A percentile compares a stretch with the other conserved stretches of the same genome.
phyloP scores from a whole-genome alignment of 2,329 filamentous ascomycete genomes.

The Falciphora oryzae region DNA sequence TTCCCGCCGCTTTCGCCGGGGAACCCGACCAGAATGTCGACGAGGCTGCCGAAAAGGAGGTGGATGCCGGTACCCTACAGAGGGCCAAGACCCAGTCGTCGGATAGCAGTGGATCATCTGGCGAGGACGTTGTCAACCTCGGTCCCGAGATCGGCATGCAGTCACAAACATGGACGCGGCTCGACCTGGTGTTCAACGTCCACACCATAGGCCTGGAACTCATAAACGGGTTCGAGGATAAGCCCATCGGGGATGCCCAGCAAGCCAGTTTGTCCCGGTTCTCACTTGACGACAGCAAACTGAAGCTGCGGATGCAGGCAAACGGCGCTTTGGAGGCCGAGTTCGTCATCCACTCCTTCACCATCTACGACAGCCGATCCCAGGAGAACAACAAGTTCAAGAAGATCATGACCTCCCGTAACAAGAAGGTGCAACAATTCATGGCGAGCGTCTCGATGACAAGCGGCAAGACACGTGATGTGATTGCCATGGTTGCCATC shows the following conservation, averaged over 20 bases:
- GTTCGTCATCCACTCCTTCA: slow-evolving; percentile 88
- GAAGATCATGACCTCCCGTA: slow-evolving; percentile 96
- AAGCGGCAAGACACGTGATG: slow-evolving; percentile 69
- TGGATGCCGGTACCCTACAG: slow-evolving; percentile 52
- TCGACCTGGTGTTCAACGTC: slow-evolving; percentile 87
- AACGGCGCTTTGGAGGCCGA: slow-evolving; percentile 91
- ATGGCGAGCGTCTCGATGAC: slow-evolving; percentile 97
- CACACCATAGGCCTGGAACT: slow-evolving; percentile 85
- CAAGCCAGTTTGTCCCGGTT: slow-evolving; percentile 86
- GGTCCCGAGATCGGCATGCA: slow-evolving; percentile 65
- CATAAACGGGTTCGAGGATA: slow-evolving; percentile 67
- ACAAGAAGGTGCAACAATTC: slow-evolving; percentile 92
- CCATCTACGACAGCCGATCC: slow-evolving; percentile 85
- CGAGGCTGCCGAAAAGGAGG: slow-evolving; percentile 62
- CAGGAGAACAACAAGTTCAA: slow-evolving; percentile 91
- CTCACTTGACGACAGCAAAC: slow-evolving; percentile 83
- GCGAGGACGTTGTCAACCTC: slow-evolving; percentile 41
- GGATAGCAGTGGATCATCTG: neutral
- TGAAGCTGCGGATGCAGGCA: slow-evolving; percentile 89
- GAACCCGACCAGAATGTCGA: slow-evolving; percentile 66
- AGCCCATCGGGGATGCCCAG: slow-evolving; percentile 73
- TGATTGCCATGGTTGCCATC: slow-evolving; percentile 88
- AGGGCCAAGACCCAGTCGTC: slow-evolving; percentile 38
- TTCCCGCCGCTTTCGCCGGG: slow-evolving; percentile 79
- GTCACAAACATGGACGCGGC: slow-evolving; percentile 78